Conservation (phyloP, 2,329 filamentous ascomycete genomes). For the Aspergillus fumigatus region DNA sequence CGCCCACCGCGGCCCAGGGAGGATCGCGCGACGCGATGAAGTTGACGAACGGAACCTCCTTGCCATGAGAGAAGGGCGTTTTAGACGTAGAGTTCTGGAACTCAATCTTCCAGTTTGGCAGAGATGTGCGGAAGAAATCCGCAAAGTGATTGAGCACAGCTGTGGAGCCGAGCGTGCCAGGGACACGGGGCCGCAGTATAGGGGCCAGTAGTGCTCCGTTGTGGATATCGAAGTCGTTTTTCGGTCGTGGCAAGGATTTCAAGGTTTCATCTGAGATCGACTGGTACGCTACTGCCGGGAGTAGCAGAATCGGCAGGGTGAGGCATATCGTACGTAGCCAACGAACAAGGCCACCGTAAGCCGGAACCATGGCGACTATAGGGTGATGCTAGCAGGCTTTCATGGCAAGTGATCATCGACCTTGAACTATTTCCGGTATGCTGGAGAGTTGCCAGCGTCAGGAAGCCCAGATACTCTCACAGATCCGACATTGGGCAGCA, state of each 20-base stretch:
- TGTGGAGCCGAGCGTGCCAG: constrained; percentile 72
- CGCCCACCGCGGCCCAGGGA: constrained; percentile 69
- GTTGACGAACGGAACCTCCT: constrained; percentile 77
- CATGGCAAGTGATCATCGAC: neutral
- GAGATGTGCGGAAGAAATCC: constrained; percentile 68
- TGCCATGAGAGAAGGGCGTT: constrained; percentile 69
- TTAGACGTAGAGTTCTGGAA: constrained; percentile 87
- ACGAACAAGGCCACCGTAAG: constrained; percentile 24
- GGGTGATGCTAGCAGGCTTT: neutral
- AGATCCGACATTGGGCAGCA: neutral
- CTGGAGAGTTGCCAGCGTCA: neutral
- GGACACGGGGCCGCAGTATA: constrained; percentile 81
- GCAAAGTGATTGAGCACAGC: constrained; percentile 76
- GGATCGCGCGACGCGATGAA: constrained; percentile 84
- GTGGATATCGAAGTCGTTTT: constrained; percentile 72
- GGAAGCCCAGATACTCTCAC: neutral
- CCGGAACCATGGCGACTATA: constrained; percentile 21
- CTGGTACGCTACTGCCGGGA: constrained; percentile 46
- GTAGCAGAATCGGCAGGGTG: constrained; percentile 19
- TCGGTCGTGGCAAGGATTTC: constrained; percentile 64
- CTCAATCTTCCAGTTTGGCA: constrained; percentile 74
- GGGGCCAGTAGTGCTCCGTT: constrained; percentile 74
- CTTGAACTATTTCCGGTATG: neutral
- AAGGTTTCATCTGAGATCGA: constrained; percentile 71
- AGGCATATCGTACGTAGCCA: constrained; percentile 25